These are phyloP conservation scores for Cercospora sp. DNA, from an alignment of 2,329 filamentous ascomycete genomes.

Conservation along the genomic window DNA sequence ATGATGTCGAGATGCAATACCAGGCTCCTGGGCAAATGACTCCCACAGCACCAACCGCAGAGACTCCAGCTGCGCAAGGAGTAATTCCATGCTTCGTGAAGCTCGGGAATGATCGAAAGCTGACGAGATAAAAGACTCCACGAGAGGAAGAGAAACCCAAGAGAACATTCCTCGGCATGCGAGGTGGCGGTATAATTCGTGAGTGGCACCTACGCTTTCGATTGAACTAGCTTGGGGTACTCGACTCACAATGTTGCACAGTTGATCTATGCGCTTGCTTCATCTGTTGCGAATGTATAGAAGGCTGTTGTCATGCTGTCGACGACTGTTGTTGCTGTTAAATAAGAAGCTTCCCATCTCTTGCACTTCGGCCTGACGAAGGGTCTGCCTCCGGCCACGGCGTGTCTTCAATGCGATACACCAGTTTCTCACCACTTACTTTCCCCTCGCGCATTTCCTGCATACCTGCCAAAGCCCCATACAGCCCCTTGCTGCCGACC, in stretches of 20 bases:
- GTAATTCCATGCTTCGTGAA: background rate
- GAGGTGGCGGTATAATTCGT: conserved; percentile 34
- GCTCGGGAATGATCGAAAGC: background rate
- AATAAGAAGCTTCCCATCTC: background rate
- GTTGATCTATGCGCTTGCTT: conserved; percentile 36
- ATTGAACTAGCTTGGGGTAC: background rate
- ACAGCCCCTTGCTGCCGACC: conserved; percentile 25
- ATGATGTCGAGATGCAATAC: conserved; percentile 33
- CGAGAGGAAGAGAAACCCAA: conserved; percentile 28
- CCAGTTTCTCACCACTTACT: conserved; percentile 47
- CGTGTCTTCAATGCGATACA: conserved; percentile 42
- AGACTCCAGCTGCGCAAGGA: conserved; percentile 2
- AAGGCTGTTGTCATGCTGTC: conserved; percentile 31
- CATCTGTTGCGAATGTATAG: conserved; percentile 36
- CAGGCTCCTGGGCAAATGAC: conserved; percentile 23
- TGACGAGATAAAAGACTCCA: background rate
- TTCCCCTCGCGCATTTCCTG: conserved; percentile 42
- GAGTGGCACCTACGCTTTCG: conserved; percentile 8
- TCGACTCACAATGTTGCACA: conserved; percentile 7
- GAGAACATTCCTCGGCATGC: conserved; percentile 33
- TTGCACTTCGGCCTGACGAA: background rate
- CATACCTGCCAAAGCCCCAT: conserved; percentile 43
- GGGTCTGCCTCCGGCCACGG: background rate
- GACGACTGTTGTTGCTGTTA: conserved; percentile 37
- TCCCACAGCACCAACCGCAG: conserved; percentile 13